phyloP scores from a whole-genome alignment of 1,139 yeast species.

The Yamadazyma atlantica region DNA sequence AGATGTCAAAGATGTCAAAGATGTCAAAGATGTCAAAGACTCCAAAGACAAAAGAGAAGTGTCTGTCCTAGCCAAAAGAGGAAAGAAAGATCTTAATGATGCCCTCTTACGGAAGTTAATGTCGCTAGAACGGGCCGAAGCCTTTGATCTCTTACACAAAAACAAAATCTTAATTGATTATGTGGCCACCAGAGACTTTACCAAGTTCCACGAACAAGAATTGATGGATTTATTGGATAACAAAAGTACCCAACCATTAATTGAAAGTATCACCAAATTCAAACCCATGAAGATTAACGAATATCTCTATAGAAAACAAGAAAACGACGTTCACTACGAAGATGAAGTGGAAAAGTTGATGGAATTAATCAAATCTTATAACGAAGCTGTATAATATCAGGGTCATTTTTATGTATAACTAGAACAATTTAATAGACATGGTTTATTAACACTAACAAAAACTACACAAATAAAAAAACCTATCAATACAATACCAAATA shows the following conservation, averaged over 20 bases:
- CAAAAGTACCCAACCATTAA: slow-evolving; percentile 27
- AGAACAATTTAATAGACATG: too few relatives aligned
- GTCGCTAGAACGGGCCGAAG: slow-evolving; percentile 8
- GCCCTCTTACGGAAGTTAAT: background rate
- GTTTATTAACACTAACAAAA: too few relatives aligned
- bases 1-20: background rate
- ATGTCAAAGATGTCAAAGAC: background rate
- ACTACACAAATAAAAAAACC: too few relatives aligned
- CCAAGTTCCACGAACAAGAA: slow-evolving; percentile 38
- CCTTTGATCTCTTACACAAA: slow-evolving; percentile 26
- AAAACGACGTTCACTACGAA: slow-evolving; percentile 27
- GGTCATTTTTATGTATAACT: background rate
- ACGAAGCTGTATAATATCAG: slow-evolving; percentile 2
- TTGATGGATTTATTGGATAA: slow-evolving; percentile 31
- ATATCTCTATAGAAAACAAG: slow-evolving; percentile 27
- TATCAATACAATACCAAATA: background rate
- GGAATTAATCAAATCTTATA: slow-evolving; percentile 16
- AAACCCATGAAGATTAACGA: slow-evolving; percentile 38
- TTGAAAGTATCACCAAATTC: slow-evolving; percentile 26
- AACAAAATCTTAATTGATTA: slow-evolving; percentile 36
- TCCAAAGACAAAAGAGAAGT: too few relatives aligned
- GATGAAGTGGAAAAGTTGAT: slow-evolving; percentile 22
- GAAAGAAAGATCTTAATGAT: background rate
- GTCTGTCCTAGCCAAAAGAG: background rate
- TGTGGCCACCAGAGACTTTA: slow-evolving; percentile 28